Conservation (phyloP, 1,284 basidiomycete genomes). For the Boletellus deceptivus region DNA sequence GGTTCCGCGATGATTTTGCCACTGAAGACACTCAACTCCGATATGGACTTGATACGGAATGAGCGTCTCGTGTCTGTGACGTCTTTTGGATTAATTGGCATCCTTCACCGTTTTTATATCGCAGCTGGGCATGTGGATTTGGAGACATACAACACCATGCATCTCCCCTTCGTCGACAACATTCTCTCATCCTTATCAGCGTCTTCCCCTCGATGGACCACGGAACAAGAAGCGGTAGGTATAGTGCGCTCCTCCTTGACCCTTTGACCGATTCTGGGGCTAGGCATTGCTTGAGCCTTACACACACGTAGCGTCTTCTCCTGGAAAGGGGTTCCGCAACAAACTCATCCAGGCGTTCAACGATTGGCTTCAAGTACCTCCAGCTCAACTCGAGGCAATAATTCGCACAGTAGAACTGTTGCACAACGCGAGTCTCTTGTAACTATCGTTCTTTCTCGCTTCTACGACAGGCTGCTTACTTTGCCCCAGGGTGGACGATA, state of each 20-base stretch:
- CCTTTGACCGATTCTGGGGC: neutral
- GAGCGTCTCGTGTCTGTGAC: neutral
- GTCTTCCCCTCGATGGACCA: constrained; percentile 8
- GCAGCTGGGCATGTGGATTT: neutral
- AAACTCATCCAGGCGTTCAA: constrained; percentile 94
- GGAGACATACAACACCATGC: constrained; percentile 12
- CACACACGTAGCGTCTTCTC: constrained; percentile 80
- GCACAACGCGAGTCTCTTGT: constrained; percentile 82
- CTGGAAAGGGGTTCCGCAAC: constrained; percentile 93
- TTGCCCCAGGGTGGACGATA: constrained; percentile 70
- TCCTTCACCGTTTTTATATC: constrained; percentile 11
- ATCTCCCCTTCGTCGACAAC: constrained; percentile 25
- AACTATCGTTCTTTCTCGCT: neutral
- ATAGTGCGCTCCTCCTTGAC: neutral
- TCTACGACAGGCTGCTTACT: neutral
- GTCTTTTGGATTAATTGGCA: constrained; percentile 8
- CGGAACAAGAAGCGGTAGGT: constrained; percentile 24
- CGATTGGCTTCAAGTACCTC: constrained; percentile 82
- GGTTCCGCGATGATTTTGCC: neutral
- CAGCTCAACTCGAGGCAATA: constrained; percentile 71
- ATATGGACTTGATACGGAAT: constrained; percentile 6
- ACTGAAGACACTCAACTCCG: constrained; percentile 1
- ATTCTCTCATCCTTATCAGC: constrained; percentile 21
- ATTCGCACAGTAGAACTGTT: constrained; percentile 84
- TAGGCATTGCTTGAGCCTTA: constrained; percentile 83